phyloP scores from a whole-genome alignment of 2,329 filamentous ascomycete genomes.

The Albifimbria verrucaria region DNA sequence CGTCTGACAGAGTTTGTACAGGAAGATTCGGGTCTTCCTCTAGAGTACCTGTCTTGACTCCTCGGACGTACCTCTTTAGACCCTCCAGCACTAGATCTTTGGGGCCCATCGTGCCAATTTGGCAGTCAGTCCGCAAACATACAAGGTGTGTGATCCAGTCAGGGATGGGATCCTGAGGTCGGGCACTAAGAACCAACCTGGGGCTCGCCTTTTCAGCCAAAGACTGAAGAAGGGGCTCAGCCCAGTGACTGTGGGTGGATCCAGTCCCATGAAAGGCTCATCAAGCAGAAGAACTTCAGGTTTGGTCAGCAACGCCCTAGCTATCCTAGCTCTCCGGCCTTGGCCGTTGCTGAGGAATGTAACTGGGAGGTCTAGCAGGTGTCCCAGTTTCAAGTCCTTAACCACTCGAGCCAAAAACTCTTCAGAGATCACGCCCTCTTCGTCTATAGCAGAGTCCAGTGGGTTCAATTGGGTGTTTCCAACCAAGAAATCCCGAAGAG shows the following conservation, averaged over 20 bases:
- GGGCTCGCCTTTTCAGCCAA: conserved; percentile 67
- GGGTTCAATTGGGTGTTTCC: conserved; percentile 84
- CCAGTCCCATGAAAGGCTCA: conserved; percentile 94
- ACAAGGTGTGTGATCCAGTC: conserved; percentile 87
- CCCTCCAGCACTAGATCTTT: conserved; percentile 60
- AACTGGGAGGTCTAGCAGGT: conserved; percentile 76
- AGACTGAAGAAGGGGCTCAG: conserved; percentile 68
- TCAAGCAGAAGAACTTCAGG: conserved; percentile 85
- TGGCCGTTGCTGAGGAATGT: conserved; percentile 93
- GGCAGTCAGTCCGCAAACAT: conserved; percentile 65
- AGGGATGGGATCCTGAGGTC: conserved; percentile 83
- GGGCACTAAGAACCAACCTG: conserved; percentile 70
- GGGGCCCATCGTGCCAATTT: conserved; percentile 62
- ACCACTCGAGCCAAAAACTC: conserved; percentile 61
- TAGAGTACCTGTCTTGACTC: conserved; percentile 40
- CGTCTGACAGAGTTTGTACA: conserved; percentile 44
- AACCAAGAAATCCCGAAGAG: conserved; percentile 73
- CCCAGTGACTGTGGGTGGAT: conserved; percentile 73
- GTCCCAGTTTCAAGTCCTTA: conserved; percentile 63
- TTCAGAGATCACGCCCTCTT: conserved; percentile 45
- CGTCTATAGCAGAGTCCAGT: conserved; percentile 36
- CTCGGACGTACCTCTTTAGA: conserved; percentile 45
- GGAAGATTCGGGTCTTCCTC: conserved; percentile 46
- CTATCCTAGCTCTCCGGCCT: conserved; percentile 81
- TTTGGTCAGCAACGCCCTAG: conserved; percentile 72